Evolutionary conservation across 495 filamentous ascomycete genomes (phyloP).

Genomic region (Daldinia caldariorum): DNA sequence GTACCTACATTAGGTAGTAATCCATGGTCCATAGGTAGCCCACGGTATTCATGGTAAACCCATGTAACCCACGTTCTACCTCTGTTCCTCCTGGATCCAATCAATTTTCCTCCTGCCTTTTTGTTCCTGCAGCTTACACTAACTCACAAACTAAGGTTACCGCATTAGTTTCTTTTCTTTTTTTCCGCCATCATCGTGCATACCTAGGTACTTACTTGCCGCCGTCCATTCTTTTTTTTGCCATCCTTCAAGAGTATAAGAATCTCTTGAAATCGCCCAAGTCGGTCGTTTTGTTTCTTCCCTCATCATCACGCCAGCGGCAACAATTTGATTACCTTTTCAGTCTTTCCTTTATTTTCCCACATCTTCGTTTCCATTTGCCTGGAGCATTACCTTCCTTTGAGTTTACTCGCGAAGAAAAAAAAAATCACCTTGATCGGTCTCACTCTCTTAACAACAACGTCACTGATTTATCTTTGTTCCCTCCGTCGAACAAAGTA

Average conservation of each 20-base stretch:
- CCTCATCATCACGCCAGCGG: constrained; percentile 39
- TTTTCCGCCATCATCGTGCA: constrained; percentile 36
- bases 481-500: constrained; percentile 38
- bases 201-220: constrained; percentile 27
- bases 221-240: constrained; percentile 39
- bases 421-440: constrained; percentile 36
- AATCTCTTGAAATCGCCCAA: constrained; percentile 38
- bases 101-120: constrained; percentile 38
- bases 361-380: constrained; percentile 46
- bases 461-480: constrained; percentile 39
- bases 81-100: constrained; percentile 44
- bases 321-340: constrained; percentile 39
- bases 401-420: constrained; percentile 46
- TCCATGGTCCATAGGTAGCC: neutral
- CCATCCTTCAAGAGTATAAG: constrained; percentile 46
- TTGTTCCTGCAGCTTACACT: constrained; percentile 44
- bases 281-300: constrained; percentile 44
- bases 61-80: constrained; percentile 36
- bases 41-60: neutral
- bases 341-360: constrained; percentile 46
- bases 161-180: constrained; percentile 29
- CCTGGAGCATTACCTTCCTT: constrained; percentile 55
- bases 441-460: constrained; percentile 30
- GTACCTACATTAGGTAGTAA: no score
- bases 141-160: constrained; percentile 27